Conservation (phyloP, 2,329 filamentous ascomycete genomes). For the Sporothrix globosa region DNA sequence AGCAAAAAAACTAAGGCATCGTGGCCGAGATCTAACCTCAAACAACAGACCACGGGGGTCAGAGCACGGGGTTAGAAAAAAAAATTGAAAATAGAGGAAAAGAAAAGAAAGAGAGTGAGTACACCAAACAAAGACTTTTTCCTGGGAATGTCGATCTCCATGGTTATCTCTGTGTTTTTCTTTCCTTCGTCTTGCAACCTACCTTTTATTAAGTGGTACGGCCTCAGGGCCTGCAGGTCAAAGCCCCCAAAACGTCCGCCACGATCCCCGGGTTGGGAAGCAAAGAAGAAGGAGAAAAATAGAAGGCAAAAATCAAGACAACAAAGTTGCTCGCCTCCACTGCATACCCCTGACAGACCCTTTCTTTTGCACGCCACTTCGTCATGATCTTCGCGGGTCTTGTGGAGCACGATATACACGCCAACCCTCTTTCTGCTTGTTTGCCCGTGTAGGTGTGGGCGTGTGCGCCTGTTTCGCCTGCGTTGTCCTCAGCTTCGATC, state of each 20-base stretch:
- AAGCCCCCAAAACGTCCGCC: constrained; percentile 4
- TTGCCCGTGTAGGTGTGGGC: neutral
- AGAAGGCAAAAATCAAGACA: neutral
- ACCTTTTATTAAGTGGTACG: constrained; percentile 2
- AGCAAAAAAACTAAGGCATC: neutral
- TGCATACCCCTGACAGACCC: constrained; percentile 23
- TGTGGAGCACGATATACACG: constrained; percentile 22
- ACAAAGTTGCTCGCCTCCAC: neutral
- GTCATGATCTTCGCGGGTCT: constrained; percentile 26
- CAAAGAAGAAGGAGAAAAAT: neutral
- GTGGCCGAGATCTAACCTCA: constrained; percentile 20
- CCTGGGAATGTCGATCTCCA: neutral
- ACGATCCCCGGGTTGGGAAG: constrained; percentile 6
- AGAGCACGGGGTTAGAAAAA: neutral
- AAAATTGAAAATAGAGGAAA: neutral
- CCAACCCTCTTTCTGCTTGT: constrained; percentile 12
- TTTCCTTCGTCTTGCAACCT: neutral
- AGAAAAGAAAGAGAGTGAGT: neutral
- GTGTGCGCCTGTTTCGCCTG: neutral
- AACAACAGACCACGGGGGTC: neutral
- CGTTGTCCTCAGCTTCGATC: neutral
- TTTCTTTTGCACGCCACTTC: constrained; percentile 14
- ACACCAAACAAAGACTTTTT: neutral
- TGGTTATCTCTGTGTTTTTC: neutral
- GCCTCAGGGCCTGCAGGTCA: constrained; percentile 10